Base-by-base conservation (phyloP, 2,329 filamentous ascomycete species). In the Graphilbum fragrans region DNA sequence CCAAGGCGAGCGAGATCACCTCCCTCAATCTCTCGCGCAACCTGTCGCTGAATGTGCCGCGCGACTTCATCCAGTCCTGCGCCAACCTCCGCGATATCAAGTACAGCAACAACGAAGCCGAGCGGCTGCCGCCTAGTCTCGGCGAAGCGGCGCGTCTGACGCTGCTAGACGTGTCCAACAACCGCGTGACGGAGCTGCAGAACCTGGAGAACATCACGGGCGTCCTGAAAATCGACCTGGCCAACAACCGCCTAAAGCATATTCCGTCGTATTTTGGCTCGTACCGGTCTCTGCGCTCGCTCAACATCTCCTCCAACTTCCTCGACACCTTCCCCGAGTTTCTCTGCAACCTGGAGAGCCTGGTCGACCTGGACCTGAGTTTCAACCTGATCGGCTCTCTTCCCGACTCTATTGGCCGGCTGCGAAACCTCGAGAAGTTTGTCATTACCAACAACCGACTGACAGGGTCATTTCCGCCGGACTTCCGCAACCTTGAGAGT, bases 361-460 rank as follows among this genome's bases (percentile, higher is more conserved):
- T 98, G 36, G 84, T 94, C 12, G 90, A 98, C 56, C 74, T 98
- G 33, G 92, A 98, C 54, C 77, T 98, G 55, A 96, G 90, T 58
- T 98, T 98, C 72, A 98, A 98, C 57, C 76, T 80, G 33, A 94
- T 98, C 47, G 74, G 75, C 11, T 74, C 67, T 41, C 65, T 98
- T 8, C 87, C 88, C 1, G 78, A 81, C 14, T 67, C 80, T 47
- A 84, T 98, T 49, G 86, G 87, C 7, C 77, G 78, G 42, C 63
- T 98, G 44, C 77, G 71, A 44, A 85, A 80, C 41, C 65, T 98
- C 31, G 92, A 96, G 60, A 80, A 88, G 48, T 73, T 98, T 23
- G 86, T 92, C 64, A 90, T 94, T 51, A 96, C 92, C 2, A 98
- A 98, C 63, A 98, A 98, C 61, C 80, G 83, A 46, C 66, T 98